Base-by-base conservation (phyloP, 352 stramenopile genomes). In the Phytophthora pluvialis region DNA sequence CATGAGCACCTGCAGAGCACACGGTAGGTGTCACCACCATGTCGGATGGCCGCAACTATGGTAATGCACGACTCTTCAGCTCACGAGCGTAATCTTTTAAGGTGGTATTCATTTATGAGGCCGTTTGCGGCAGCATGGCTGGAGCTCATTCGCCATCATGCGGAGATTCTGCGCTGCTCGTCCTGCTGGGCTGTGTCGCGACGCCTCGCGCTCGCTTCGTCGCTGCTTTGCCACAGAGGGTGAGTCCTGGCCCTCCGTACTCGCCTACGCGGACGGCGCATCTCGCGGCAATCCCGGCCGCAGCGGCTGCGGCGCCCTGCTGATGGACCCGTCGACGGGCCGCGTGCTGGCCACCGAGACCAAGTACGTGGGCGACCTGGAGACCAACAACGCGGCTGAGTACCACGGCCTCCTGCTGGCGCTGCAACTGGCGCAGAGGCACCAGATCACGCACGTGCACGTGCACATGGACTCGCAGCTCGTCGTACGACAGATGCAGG, bases 391-490 rank as follows among this genome's bases (percentile, higher is more conserved):
- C 51, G 74, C 72, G 40, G 80, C 82, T 45, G 85, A 93, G 66
- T 93, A 91, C 58, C 70, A 85, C 16, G 82, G 75, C 0, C 66
- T 93, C 29, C 58, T 87, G 59, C 70, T 93, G 42, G 82, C 79
- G 40, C 67, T 93, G 31, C 65, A 76, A 46, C 63, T 91, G 36
- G 85, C 82, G 25, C 60, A 81, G 48, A 58, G 75, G 8, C 72
- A 78, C 21, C 42, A 70, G 18, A 64, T 73, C 11, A 29, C 54
- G 4, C 42, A 73, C 43, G 62, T 93, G 18, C 61, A 78, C 48
- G 68, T 93, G 16, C 76, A 77, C 72, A 86, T 93, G 85, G 85
- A 93, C 78, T 93, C 85, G 72, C 77, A 91, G 69, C 76, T 93
- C 46, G 69, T 93, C n/a, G 67, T 91, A 38, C 78, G 81, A 38